Conservation (phyloP, 2,329 filamentous ascomycete genomes). For the Setomelanomma holmii region DNA sequence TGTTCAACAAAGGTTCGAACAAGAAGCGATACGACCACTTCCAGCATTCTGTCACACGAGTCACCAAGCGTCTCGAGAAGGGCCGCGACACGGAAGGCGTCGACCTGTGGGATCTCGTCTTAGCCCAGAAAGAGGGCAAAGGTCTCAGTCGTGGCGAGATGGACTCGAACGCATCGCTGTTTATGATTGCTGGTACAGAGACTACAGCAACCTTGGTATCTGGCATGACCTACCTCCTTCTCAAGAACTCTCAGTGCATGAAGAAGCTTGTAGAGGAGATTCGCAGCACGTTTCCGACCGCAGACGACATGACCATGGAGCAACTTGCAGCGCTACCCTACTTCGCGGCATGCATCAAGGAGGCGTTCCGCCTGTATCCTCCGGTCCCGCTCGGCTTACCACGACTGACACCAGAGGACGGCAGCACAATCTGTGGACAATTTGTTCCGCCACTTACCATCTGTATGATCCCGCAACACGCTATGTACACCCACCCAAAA, state of each 20-base stretch:
- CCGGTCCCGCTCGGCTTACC: slow-evolving; percentile 48
- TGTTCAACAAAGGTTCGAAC: slow-evolving; percentile 9
- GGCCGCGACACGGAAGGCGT: slow-evolving; percentile 28
- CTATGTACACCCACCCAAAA: slow-evolving; percentile 21
- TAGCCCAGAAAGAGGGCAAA: slow-evolving; percentile 41
- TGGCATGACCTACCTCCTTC: slow-evolving; percentile 47
- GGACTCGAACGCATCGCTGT: slow-evolving; percentile 43
- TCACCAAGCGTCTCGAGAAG: slow-evolving; percentile 39
- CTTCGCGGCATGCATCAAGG: slow-evolving; percentile 51
- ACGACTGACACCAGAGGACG: slow-evolving; percentile 43
- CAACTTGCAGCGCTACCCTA: slow-evolving; percentile 42
- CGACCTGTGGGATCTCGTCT: slow-evolving; percentile 52
- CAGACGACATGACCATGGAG: slow-evolving; percentile 46
- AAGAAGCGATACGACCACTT: slow-evolving; percentile 25
- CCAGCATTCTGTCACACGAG: slow-evolving; percentile 27
- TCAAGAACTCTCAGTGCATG: slow-evolving; percentile 37
- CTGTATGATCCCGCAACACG: slow-evolving; percentile 24
- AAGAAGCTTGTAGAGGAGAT: slow-evolving; percentile 38
- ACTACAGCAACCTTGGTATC: slow-evolving; percentile 53
- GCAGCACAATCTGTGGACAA: slow-evolving; percentile 46
- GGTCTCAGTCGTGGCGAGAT: slow-evolving; percentile 45
- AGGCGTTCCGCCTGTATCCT: slow-evolving; percentile 53
- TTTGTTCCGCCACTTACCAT: slow-evolving; percentile 41
- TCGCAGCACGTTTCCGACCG: slow-evolving; percentile 28
- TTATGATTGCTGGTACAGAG: slow-evolving; percentile 56